Base-by-base conservation (phyloP, 176 grass and related monocot species). In the Secale cereale region DNA sequence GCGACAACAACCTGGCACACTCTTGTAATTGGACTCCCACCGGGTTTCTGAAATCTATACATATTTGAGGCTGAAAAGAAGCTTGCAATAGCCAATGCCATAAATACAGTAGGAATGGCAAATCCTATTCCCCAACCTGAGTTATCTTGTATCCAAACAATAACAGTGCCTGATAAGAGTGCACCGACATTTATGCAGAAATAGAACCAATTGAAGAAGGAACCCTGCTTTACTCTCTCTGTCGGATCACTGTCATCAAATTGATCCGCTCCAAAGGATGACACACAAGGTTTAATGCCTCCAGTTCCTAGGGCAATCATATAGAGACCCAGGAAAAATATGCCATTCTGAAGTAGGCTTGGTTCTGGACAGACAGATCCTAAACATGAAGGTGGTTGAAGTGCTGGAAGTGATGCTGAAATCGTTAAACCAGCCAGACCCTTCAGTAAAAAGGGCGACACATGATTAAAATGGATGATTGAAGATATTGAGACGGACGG, bases 131-230 rank as follows among this genome's bases (percentile, higher is more conserved):
- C 96, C 96, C 96, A 95, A 46, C 96, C 91, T 81, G 70, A 89
- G 82, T 95, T 92, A 83, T 98, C 92, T 80, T 95, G 91, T 70
- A 94, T 85, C 89, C 89, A 98, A 45, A 98, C 96, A 56, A 98
- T 87, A 82, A 94, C 64, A 73, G 86, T 95, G 86, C 93, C 88
- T 45, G 91, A 83, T 27, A 94, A 28, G 15, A 98, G 78, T 62
- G 93, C 22, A 39, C 91, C 93, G 1, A 95, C 68, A 59, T 95
- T 95, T 79, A 98, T 93, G 76, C 92, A 95, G 77, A 98, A 94
- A 81, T 95, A 95, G 50, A 95, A 95, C 96, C 96, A 98, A 72
- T 98, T 98, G 67, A 98, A 98, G 86, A 89, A 98, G 71, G 93
- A 98, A 27, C 89, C 89, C 63, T 95, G 95, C 65, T 88, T 92